Percentiles rank a stretch among this genome's conserved stretches.
Conservation (phyloP, 148 eudicot species). For the Rhododendron mucronatum region DNA sequence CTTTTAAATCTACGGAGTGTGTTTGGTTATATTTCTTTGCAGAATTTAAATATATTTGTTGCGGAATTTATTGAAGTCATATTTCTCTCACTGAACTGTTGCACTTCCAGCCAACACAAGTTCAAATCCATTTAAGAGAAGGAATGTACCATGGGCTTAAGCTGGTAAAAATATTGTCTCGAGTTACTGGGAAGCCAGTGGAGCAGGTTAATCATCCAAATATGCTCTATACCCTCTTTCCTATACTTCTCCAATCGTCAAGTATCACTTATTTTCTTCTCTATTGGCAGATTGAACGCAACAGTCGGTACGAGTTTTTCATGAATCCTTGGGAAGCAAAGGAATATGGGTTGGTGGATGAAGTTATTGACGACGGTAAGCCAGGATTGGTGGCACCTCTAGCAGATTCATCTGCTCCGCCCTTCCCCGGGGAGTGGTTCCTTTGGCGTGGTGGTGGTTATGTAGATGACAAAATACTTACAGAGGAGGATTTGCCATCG, state of each 20-base stretch:
- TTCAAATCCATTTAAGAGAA: conserved; percentile 72
- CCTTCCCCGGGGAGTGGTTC: conserved; percentile 62
- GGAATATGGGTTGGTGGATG: conserved; percentile 83
- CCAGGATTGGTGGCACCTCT: conserved; percentile 88
- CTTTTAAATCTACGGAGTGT: neutral
- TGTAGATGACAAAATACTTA: conserved; percentile 40
- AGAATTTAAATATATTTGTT: neutral
- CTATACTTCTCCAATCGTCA: neutral
- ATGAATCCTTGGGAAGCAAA: conserved; percentile 94
- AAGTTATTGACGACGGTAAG: conserved; percentile 88
- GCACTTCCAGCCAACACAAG: conserved; percentile 54
- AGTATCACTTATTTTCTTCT: neutral
- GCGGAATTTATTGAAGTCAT: neutral
- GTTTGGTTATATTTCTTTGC: neutral
- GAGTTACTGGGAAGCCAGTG: conserved; percentile 81
- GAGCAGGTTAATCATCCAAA: conserved; percentile 44
- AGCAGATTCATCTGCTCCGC: conserved; percentile 67
- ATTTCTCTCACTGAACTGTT: neutral
- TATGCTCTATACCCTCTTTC: neutral
- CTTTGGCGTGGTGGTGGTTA: conserved; percentile 44
- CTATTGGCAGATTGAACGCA: conserved; percentile 55
- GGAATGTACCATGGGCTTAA: conserved; percentile 67
- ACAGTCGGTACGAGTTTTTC: conserved; percentile 69
- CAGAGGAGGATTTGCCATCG: conserved; percentile 67
- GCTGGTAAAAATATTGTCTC: conserved; percentile 76